Base-by-base conservation (phyloP, 371 early-diverging fungal species). In the Zopfochytrium polystomum region DNA sequence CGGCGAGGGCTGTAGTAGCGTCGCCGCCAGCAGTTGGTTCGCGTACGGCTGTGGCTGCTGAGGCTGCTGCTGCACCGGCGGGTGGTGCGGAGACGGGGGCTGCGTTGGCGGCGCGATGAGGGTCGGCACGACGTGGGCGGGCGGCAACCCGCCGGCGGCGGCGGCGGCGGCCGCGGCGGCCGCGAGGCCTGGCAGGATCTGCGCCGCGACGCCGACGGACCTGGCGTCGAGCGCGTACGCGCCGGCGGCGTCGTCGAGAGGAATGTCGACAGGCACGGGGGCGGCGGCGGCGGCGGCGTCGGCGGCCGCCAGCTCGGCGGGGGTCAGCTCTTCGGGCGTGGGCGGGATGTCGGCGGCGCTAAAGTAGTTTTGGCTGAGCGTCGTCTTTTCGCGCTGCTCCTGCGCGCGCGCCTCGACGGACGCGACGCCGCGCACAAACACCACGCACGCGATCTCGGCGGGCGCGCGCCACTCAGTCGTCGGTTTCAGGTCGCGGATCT, bases 291-390 rank as follows among this genome's bases (percentile, higher is more conserved):
- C 29, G n/a, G 26, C 11, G 32, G 44, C 44, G 29, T 46, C 57
- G 18, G 26, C 57, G 25, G 31, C 34, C 26, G 33, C 32, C 20
- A 33, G 47, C 30, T 33, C 32, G 30, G 47, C 59, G 38, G 38
- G 38, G n/a, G n/a, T n/a, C 27, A 31, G 46, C 13, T 58, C 59
- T n/a, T 20, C 50, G 25, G 59, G 59, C 22, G 25, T 50, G 22
- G 30, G 25, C 7, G 59, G 59, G 20, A 58, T 58, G 33, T 58
- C 59, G 11, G 11, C 48, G 32, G 22, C 51, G 11, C 11, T 18
- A 25, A 46, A 58, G 33, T 50, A 58, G 2, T 32, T 32, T 13
- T 38, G 22, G 11, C 51, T 30, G 27, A 58, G 13, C 11, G 47
- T 49, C 20, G 6, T 48, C 11, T 27, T 5, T 26, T 58, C 59